A percentile compares a stretch with the other conserved stretches of the same genome.
These are phyloP conservation scores for Spiromastix sp. DNA, from an alignment of 2,329 filamentous ascomycete genomes.

Conservation along the genomic window DNA sequence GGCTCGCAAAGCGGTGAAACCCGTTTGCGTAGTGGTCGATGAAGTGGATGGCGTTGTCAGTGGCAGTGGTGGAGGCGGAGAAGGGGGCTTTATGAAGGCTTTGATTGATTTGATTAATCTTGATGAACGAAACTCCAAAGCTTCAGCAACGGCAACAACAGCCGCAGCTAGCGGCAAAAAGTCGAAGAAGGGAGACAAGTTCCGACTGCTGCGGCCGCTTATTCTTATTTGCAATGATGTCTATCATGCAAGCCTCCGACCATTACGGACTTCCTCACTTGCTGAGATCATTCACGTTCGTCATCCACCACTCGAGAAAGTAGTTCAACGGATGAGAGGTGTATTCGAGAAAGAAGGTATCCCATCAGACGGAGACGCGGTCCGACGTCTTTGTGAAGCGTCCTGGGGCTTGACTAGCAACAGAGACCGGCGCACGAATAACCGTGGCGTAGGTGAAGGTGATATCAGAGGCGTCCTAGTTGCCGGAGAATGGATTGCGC, in stretches of 20 bases:
- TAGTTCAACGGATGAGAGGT: conserved; percentile 66
- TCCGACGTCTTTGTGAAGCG: conserved; percentile 58
- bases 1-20: conserved; percentile 63
- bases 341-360: conserved; percentile 88
- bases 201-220: conserved; percentile 74
- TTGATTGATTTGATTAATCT: conserved; percentile 79
- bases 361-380: conserved; percentile 77
- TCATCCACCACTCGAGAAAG: conserved; percentile 76
- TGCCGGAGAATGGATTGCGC: conserved; percentile 55
- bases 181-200: conserved; percentile 68
- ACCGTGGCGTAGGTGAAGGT: conserved; percentile 35
- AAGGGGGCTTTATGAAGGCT: conserved; percentile 92
- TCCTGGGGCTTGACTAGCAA: conserved; percentile 54
- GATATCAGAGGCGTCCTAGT: conserved; percentile 57
- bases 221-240: conserved; percentile 97
- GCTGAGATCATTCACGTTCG: conserved; percentile 89
- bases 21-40: conserved; percentile 88
- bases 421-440: conserved; percentile 40
- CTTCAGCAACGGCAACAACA: conserved; percentile 14
- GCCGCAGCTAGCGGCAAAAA: conserved; percentile 49
- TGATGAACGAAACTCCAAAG: conserved; percentile 67
- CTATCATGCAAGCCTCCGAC: conserved; percentile 80
- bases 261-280: conserved; percentile 69
- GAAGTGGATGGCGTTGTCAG: conserved; percentile 92
- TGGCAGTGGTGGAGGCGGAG: conserved; percentile 60